Base-by-base conservation (phyloP, 2,329 filamentous ascomycete species). In the Rachicladosporium sp. region DNA sequence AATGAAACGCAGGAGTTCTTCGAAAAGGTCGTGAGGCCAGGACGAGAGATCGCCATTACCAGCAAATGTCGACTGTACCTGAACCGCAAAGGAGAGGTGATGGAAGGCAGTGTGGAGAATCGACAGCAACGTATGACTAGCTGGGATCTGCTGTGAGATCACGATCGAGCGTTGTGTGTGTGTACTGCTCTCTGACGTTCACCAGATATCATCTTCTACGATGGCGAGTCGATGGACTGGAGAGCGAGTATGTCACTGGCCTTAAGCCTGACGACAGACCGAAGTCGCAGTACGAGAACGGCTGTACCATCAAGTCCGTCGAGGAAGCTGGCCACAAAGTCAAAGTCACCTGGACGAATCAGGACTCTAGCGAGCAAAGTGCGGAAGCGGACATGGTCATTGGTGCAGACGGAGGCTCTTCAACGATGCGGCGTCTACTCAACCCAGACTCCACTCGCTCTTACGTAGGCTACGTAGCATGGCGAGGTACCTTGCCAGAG, bases 71-170 rank as follows among this genome's bases (percentile, higher is more conserved):
- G 55, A n/a, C 50, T 52, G 10, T 58, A 58, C 29, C 47, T 58
- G 7, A 45, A 57, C 32, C 39, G 39, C 7, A 36, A 48, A 10
- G 56, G 56, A 10, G 38, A 50, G 2, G 44, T 52, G 8, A 52
- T 57, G 29, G 32, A 47, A 11, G 49, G 50, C 11, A 53, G 47
- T 19, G 46, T 52, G 9, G 48, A 56, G 31, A 38, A 60, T 12
- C 55, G 56, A 42, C 44, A 49, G 27, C 66, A 69, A 48, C 55
- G 57, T 41, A 69, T 69, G 67, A 69, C 64, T 3, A 66, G 63
- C 40, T 70, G 67, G 67, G 66, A 69, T 40, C 40, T 69, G 29
- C 52, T 65, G 6, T 27, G n/a, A n/a, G n/a, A n/a, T n/a, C n/a
- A n/a, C n/a, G n/a, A n/a, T n/a, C n/a, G n/a, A n/a, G n/a, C n/a